Evolutionary conservation across 208 protist genomes (phyloP).

Genomic region (Vickermania ingenoplastis): DNA sequence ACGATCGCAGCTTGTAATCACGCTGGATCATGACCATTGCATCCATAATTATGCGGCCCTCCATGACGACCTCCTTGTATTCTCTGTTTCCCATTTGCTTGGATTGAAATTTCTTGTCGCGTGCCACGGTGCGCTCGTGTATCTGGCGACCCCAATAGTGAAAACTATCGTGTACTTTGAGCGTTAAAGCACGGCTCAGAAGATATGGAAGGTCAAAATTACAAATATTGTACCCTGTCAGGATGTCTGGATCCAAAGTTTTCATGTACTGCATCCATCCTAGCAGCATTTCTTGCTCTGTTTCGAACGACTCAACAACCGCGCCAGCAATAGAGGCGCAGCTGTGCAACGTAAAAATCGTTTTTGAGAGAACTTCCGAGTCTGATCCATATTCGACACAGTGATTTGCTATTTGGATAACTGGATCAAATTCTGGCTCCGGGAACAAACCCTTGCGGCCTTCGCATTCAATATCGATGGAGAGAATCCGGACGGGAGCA

Average conservation of each 20-base stretch:
- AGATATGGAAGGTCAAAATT: slow-evolving; percentile 99
- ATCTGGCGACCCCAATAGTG: slow-evolving; percentile 88
- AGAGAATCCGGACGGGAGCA: slow-evolving; percentile 98
- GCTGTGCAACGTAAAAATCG: slow-evolving; percentile 92
- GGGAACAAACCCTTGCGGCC: slow-evolving; percentile 98
- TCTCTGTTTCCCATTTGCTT: slow-evolving; percentile 98
- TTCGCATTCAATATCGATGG: slow-evolving; percentile 99
- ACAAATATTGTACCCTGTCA: slow-evolving; percentile 99
- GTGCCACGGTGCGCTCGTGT: slow-evolving; percentile 83
- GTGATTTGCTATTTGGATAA: slow-evolving; percentile 99
- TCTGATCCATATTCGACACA: slow-evolving; percentile 86
- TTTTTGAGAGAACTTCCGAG: slow-evolving; percentile 45
- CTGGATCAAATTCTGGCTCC: slow-evolving; percentile 96
- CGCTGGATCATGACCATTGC: slow-evolving; percentile 95
- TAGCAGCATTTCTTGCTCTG: slow-evolving; percentile 91
- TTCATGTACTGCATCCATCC: slow-evolving; percentile 85
- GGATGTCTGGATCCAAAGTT: slow-evolving; percentile 89
- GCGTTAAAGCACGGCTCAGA: slow-evolving; percentile 88
- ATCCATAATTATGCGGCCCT: slow-evolving; percentile 97
- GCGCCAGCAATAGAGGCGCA: slow-evolving; percentile 94
- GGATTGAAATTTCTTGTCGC: slow-evolving; percentile 94
- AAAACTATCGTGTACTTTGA: slow-evolving; percentile 86
- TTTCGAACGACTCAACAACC: slow-evolving; percentile 90
- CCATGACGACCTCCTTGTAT: slow-evolving; percentile 95
- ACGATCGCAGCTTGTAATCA: slow-evolving; percentile 99